phyloP scores from a whole-genome alignment of 306 rosid genomes.

The peach (Prunus persica) region DNA sequence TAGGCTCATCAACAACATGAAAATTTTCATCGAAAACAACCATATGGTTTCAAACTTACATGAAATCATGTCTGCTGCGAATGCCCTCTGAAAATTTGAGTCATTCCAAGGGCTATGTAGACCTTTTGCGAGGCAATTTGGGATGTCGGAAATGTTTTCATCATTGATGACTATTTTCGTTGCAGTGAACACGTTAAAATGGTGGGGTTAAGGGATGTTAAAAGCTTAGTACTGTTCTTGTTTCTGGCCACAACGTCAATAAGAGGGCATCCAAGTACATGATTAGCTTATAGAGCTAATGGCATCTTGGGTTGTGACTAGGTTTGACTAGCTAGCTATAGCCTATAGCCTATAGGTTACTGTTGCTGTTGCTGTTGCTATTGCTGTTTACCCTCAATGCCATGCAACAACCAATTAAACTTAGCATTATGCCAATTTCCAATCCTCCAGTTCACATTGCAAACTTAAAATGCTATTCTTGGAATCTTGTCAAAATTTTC shows the following conservation, averaged over 20 bases:
- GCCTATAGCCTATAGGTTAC: neutral
- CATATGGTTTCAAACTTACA: no score
- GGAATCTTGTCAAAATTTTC: neutral
- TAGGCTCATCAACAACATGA: no score
- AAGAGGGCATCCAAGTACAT: neutral
- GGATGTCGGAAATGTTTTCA: no score
- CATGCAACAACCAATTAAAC: slow-evolving; percentile 37
- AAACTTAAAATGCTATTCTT: neutral
- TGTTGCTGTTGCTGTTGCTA: slow-evolving; percentile 19
- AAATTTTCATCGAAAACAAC: no score
- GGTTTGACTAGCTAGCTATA: neutral
- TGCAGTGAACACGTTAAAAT: no score
- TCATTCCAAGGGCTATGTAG: no score
- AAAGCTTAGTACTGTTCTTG: neutral
- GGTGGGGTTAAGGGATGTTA: neutral
- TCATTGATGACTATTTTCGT: no score
- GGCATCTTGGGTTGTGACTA: neutral
- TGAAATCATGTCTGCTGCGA: no score
- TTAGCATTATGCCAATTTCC: no score
- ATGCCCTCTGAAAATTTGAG: no score
- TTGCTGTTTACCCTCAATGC: slow-evolving; percentile 42
- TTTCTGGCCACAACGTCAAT: neutral
- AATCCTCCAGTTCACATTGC: neutral
- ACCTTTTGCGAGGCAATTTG: no score
- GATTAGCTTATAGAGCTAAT: neutral